Evolutionary conservation across 1,284 basidiomycete species (phyloP), one percentile per base, ranked within the genome.

Genomic region (Ustilago vetiveriae): DNA sequence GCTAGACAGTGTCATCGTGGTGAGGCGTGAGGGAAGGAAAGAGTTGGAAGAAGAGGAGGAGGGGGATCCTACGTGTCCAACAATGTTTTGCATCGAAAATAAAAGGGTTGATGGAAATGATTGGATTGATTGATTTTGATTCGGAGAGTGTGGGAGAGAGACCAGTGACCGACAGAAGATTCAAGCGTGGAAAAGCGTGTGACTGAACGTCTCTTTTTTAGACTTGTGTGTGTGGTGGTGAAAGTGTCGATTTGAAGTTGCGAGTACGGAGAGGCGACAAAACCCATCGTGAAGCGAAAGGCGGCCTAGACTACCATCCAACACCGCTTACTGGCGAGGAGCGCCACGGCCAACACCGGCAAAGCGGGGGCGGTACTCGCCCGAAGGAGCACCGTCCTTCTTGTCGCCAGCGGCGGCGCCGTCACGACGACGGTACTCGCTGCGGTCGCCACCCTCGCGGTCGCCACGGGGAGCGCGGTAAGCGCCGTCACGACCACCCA

Each of bases 281-380:
- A 36, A 4, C n/a, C 6, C 35, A 36, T 16, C 7, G 7, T 14
- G 11, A n/a, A 35, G 13, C 10, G 13, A 10, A 6, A 16, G 7
- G 33, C 33, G 11, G n/a, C 10, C n/a, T 21, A 19, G n/a, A 7
- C 30, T 17, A n/a, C 17, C 8, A 24, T 17, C 21, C 6, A 22
- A n/a, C 39, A 24, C 30, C 24, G 32, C 47, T 76, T 79, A 80
- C 72, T 79, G 69, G 59, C 74, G 67, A 56, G 70, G 76, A 36
- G 73, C 78, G 42, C 76, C 76, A 60, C 76, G 70, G 53, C 76
- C 76, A 47, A 79, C 76, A 63, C 75, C 76, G 45, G 75, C 79
- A 60, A 77, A 82, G 49, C 80, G 77, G 45, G 80, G 80, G 22
- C 78, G 77, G 80, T 77, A 82, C 53, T 77, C 79, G 47, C 79